These are phyloP conservation scores for Meyerozyma guilliermondii DNA, from an alignment of 1,139 yeast species.

Conservation along the genomic window DNA sequence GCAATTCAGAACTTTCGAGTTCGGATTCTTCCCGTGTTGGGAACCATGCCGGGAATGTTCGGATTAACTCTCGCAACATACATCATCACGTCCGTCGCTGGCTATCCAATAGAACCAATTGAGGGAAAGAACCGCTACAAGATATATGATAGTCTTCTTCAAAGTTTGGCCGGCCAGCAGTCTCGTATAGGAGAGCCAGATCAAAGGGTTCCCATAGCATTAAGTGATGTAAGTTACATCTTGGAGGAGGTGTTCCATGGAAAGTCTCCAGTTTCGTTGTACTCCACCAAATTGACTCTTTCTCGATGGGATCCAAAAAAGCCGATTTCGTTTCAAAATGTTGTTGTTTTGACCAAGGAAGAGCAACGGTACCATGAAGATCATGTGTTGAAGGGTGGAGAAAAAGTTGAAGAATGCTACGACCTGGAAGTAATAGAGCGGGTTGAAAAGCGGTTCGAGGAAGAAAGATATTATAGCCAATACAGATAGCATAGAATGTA, in stretches of 20 bases:
- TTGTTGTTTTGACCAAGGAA: slow-evolving; percentile 82
- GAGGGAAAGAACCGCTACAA: slow-evolving; percentile 90
- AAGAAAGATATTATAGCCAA: slow-evolving; percentile 67
- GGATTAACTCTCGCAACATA: slow-evolving; percentile 88
- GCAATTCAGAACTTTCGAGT: slow-evolving; percentile 89
- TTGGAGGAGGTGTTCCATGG: slow-evolving; percentile 92
- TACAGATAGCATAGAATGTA: slow-evolving; percentile 17
- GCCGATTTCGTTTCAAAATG: slow-evolving; percentile 59
- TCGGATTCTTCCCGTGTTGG: slow-evolving; percentile 87
- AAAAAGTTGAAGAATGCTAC: slow-evolving; percentile 59
- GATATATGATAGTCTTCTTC: slow-evolving; percentile 75
- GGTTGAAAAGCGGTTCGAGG: slow-evolving; percentile 61
- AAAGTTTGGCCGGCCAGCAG: slow-evolving; percentile 83
- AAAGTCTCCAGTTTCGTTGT: slow-evolving; percentile 84
- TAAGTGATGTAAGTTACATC: slow-evolving; percentile 75
- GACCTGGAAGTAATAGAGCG: slow-evolving; percentile 51
- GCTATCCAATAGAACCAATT: slow-evolving; percentile 82
- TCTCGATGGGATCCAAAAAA: slow-evolving; percentile 77
- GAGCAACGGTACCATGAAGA: slow-evolving; percentile 80
- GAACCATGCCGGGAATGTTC: slow-evolving; percentile 95
- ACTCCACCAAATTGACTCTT: slow-evolving; percentile 69
- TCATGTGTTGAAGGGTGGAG: slow-evolving; percentile 63
- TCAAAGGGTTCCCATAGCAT: slow-evolving; percentile 68
- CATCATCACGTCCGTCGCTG: slow-evolving; percentile 72
- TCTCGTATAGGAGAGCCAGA: slow-evolving; percentile 65